Conservation (phyloP, 1,284 basidiomycete species). For the Bondarzewia mesenterica region DNA sequence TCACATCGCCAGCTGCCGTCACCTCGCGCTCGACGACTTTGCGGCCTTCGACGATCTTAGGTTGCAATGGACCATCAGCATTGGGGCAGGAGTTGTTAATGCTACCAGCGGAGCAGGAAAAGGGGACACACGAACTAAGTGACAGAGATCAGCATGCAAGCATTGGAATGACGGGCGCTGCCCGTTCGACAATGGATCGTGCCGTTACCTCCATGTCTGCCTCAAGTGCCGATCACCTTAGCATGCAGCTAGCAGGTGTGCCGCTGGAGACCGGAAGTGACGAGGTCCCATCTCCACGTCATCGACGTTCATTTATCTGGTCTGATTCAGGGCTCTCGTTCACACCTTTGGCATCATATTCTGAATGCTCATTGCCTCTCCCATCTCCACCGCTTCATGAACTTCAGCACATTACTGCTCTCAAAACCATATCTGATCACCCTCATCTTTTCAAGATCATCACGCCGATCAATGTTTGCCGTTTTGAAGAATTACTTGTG, state of each 20-base stretch:
- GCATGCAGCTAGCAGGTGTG: not conserved
- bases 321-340: not conserved
- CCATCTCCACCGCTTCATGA: not conserved
- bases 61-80: no score
- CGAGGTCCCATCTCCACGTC: not conserved
- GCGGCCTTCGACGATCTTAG: no score
- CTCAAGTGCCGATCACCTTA: not conserved
- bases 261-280: not conserved
- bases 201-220: not conserved
- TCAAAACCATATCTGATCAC: not conserved
- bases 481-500: constrained; percentile 19
- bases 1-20: no score
- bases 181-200: no score
- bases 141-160: not conserved
- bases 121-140: not conserved
- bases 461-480: constrained; percentile 26
- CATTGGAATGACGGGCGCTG: not conserved
- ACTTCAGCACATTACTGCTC: not conserved
- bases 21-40: not conserved
- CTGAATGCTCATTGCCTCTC: not conserved
- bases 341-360: not conserved
- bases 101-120: no score
- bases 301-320: not conserved
- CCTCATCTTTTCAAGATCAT: constrained; percentile 26
- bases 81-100: no score